Evolutionary conservation across 108 stramenopile species (phyloP).

Genomic region (Bacterosira constricta): DNA sequence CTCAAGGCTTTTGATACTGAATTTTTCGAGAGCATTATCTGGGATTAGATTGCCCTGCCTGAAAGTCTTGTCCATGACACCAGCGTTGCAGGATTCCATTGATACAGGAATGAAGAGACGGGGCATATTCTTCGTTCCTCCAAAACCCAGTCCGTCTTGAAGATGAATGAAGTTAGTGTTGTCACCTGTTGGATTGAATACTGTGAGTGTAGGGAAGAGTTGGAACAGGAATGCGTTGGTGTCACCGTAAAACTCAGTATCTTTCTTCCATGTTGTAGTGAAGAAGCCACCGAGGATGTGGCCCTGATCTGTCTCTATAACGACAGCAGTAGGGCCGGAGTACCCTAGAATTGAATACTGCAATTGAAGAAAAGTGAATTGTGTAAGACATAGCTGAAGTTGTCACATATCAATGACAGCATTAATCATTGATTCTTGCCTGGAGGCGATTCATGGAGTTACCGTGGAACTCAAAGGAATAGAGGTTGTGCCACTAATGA

Average conservation of each 20-base stretch:
- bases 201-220: slow-evolving; percentile 34
- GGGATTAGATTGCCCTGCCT: slow-evolving; percentile 39
- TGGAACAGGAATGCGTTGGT: slow-evolving; percentile 43
- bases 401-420: neutral
- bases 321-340: slow-evolving; percentile 31
- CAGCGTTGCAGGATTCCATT: slow-evolving; percentile 44
- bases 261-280: slow-evolving; percentile 40
- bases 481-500: slow-evolving; percentile 36
- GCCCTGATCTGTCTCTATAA: slow-evolving; percentile 43
- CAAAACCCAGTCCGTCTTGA: slow-evolving; percentile 49
- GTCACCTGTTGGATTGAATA: slow-evolving; percentile 37
- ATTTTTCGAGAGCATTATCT: slow-evolving; percentile 39
- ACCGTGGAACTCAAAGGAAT: slow-evolving; percentile 43
- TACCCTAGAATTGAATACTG: slow-evolving; percentile 47
- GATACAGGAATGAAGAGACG: slow-evolving; percentile 48
- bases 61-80: slow-evolving; percentile 51
- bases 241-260: slow-evolving; percentile 41
- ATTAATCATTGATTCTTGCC: neutral
- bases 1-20: slow-evolving; percentile 47
- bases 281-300: slow-evolving; percentile 42
- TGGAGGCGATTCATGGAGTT: slow-evolving; percentile 47
- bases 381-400: neutral
- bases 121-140: slow-evolving; percentile 40
- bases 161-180: slow-evolving; percentile 45
- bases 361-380: neutral